A percentile compares a stretch with the other conserved stretches of the same genome.
Conservation (phyloP, 2,329 filamentous ascomycete genomes). For the Cordyceps cicadae region DNA sequence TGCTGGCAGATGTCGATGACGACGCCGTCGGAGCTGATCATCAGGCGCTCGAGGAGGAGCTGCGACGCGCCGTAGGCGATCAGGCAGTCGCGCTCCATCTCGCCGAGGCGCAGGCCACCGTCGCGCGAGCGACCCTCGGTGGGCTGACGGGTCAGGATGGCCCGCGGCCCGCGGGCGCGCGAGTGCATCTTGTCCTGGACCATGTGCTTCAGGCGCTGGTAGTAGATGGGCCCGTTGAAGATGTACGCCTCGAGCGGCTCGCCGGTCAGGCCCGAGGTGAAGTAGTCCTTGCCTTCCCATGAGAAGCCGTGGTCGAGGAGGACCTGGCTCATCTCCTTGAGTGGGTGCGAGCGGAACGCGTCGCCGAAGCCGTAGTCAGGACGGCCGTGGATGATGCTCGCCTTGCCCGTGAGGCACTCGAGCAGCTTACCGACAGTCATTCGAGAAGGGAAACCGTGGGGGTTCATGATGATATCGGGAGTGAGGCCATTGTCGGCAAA, state of each 20-base stretch:
- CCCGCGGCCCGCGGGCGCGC: constrained; percentile 78
- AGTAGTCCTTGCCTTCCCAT: constrained; percentile 95
- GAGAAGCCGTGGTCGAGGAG: constrained; percentile 85
- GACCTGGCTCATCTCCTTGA: constrained; percentile 81
- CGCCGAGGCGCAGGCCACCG: constrained; percentile 84
- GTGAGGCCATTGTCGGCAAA: constrained; percentile 85
- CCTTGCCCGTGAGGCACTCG: constrained; percentile 90
- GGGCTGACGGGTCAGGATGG: constrained; percentile 88
- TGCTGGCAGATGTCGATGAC: constrained; percentile 88
- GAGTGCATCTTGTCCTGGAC: constrained; percentile 99
- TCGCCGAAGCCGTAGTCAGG: constrained; percentile 79
- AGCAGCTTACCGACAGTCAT: constrained; percentile 99
- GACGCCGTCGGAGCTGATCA: constrained; percentile 88
- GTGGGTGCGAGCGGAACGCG: constrained; percentile 72
- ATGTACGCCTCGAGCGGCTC: constrained; percentile 92
- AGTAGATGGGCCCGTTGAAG: constrained; percentile 98
- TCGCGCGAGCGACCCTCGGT: constrained; percentile 91
- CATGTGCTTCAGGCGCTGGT: constrained; percentile 99
- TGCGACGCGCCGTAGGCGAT: constrained; percentile 96
- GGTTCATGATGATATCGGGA: constrained; percentile 99
- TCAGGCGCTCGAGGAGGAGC: constrained; percentile 82
- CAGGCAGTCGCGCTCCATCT: constrained; percentile 98
- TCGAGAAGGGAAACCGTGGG: constrained; percentile 97
- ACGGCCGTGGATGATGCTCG: constrained; percentile 74
- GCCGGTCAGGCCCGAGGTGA: constrained; percentile 90